Conservation (phyloP, 305 asterid genomes). For the Withania somnifera region DNA sequence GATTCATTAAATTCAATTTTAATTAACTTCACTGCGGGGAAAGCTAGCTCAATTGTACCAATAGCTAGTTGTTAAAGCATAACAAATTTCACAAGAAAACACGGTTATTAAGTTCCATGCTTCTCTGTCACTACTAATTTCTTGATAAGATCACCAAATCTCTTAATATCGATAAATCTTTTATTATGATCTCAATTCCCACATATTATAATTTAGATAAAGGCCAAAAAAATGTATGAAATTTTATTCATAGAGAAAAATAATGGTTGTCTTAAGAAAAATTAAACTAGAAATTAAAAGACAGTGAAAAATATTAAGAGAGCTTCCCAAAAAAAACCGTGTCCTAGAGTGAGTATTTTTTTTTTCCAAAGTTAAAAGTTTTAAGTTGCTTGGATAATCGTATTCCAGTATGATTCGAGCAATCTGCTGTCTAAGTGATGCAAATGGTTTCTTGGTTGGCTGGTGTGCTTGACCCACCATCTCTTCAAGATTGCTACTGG, state of each 20-base stretch:
- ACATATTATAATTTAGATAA: background rate
- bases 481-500: background rate
- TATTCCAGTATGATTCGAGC: background rate
- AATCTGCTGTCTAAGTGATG: background rate
- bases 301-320: background rate
- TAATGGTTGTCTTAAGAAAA: background rate
- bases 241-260: background rate
- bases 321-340: background rate
- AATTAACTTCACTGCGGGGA: background rate
- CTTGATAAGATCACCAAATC: background rate
- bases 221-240: background rate
- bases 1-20: background rate
- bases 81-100: background rate
- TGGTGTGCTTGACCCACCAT: background rate
- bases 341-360: background rate
- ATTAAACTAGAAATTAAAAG: background rate
- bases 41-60: background rate
- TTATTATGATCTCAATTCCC: background rate
- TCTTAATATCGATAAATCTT: background rate
- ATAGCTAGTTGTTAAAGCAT: background rate
- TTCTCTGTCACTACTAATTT: background rate
- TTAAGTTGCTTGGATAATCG: background rate
- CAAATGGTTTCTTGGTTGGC: background rate
- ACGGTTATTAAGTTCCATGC: background rate
- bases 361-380: background rate